Base-by-base conservation (phyloP, 768 basidiomycete species). In the Boletus vermiculosoides region DNA sequence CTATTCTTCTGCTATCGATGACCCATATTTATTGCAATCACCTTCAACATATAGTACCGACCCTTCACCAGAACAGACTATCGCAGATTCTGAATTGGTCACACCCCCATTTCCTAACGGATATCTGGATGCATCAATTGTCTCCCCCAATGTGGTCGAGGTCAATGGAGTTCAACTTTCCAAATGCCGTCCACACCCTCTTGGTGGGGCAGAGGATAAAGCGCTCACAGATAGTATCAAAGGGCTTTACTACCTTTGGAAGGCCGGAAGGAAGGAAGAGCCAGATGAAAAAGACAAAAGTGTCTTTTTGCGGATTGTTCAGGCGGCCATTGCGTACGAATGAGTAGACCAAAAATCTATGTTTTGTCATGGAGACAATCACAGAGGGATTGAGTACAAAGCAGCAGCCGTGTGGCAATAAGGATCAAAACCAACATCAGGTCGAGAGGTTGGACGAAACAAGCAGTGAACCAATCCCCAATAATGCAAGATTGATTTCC, bases 191-290 rank as follows among this genome's bases (percentile, higher is more conserved):
- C 30, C 52, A 30, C 54, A 5, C 41, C 30, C 25, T 41, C 41
- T 39, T n/a, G 20, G 51, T 30, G 59, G 50, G 13, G 63, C 66
- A 47, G 71, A 61, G 20, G 74, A 77, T 47, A 74, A 74, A 28
- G 77, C 80, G 20, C 70, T 88, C 45, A 77, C 73, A 40, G 78
- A 82, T 37, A 77, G 80, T 33, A 78, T 87, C 48, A 77, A 74
- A 56, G 80, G 83, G 2, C 66, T 90, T 40, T 87, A 82, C 67
- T 73, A 68, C 30, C 76, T 88, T 22, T 88, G 88, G 87, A 81
- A 73, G 65, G 63, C 77, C 11, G 71, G 76, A 30, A 73, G 69
- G 47, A 61, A 55, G 50, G 66, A 55, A 20, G 57, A 58, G 30
- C 40, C 50, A 0, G 63, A 58, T 10, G 66, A 61, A 25, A 65